Percentiles rank a stretch among this genome's conserved stretches.
These are phyloP conservation scores for Termitomyces sp. DNA, from an alignment of 768 basidiomycete species.

Conservation along the genomic window DNA sequence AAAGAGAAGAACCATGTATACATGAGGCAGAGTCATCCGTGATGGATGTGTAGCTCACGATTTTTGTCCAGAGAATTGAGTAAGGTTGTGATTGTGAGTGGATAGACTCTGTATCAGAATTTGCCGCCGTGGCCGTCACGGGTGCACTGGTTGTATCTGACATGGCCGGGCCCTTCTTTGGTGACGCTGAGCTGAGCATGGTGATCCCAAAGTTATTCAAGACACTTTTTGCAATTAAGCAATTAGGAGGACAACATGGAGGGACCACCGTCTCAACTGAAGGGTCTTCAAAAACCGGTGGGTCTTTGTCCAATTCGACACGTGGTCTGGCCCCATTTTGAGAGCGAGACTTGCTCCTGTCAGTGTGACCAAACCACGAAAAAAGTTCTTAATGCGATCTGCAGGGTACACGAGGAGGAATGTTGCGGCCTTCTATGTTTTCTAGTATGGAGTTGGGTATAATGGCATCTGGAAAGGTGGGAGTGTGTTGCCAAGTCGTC, in stretches of 20 bases:
- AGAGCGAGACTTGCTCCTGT: conserved; percentile 38
- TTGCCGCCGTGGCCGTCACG: conserved; percentile 6
- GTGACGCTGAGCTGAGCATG: conserved; percentile 48
- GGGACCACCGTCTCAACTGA: conserved; percentile 8
- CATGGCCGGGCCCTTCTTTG: conserved; percentile 19
- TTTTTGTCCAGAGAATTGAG: conserved; percentile 27
- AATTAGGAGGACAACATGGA: conserved; percentile 22
- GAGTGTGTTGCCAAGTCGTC: conserved; percentile 8
- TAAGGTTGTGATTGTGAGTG: conserved; percentile 38
- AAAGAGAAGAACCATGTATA: conserved; percentile 62
- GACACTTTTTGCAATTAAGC: conserved; percentile 57
- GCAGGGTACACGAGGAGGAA: conserved; percentile 11
- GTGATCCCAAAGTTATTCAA: conserved; percentile 73
- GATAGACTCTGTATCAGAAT: conserved; percentile 33
- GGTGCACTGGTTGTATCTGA: conserved; percentile 8
- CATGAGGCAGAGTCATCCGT: conserved; percentile 23
- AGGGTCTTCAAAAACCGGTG: no score
- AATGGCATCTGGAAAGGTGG: conserved; percentile 2
- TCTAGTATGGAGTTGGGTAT: not conserved
- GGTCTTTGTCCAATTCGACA: conserved; percentile 18
- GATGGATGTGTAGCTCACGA: conserved; percentile 18
- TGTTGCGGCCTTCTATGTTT: conserved; percentile 2
- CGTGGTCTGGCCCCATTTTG: conserved; percentile 14
- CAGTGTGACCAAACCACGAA: conserved; percentile 73
- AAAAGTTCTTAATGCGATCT: conserved; percentile 44